Base-by-base conservation (phyloP, 148 eudicot genomes). In the Arbutus unedo region DNA sequence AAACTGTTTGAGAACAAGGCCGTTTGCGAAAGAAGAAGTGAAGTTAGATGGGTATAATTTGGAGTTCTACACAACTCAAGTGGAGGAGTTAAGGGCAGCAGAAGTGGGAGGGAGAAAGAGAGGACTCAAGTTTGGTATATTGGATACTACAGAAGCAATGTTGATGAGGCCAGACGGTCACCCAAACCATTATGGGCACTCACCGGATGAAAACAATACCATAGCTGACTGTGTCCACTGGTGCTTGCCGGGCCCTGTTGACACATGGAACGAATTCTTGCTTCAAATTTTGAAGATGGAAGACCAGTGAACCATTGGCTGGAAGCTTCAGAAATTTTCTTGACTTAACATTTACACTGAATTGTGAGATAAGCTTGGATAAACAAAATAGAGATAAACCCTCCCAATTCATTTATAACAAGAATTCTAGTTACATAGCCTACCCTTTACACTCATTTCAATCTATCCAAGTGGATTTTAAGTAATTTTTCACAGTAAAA, bases 221-320 rank as follows among this genome's bases (percentile, higher is more conserved):
- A 82, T 90, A 80, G 90, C 88, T 83, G 95, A 91, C 78, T 92
- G 95, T 84, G 92, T 92, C 41, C 95, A 92, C 85, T 92, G 95
- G 95, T 91, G 95, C 48, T 60, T 93, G 72, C 94, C 94, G n/a
- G 96, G 96, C 19, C 91, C 96, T 3, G 87, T 92, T 68, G 89
- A 87, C 78, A 71, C 81, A 2, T 87, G 89, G 38, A 31, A 31
- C 1, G 38, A 31, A 31, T 31, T 31, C 1, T 31, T 31, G 38
- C 38, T 31, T 31, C 90, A 92, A 77, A 75, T 90, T 81, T 51
- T 92, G 64, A 89, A 79, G 66, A 87, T 73, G 60, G 93, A 91
- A 82, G 87, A 85, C 3, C 54, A 60, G 41, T 80, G 75, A 84
- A 31, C 56, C 6, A 67, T 54, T 8, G 50, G 59, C 23, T 76